These are phyloP conservation scores for Saccharomycopsis sp. DNA, from an alignment of 805 yeast genomes.

Conservation along the genomic window DNA sequence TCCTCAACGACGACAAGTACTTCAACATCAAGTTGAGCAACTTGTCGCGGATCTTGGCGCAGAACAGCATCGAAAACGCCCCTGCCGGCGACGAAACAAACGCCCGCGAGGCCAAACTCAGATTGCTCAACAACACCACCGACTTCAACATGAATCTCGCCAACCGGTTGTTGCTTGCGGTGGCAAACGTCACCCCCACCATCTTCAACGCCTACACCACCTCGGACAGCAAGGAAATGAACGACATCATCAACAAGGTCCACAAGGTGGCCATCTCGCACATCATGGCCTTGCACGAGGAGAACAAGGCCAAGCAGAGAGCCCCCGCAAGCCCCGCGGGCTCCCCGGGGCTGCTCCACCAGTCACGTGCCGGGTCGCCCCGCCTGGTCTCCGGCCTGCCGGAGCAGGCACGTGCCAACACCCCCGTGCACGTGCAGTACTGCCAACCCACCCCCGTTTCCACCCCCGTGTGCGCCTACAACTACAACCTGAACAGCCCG, in stretches of 20 bases:
- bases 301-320: constrained; percentile 9
- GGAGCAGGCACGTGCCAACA: neutral
- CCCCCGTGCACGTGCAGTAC: constrained; percentile 18
- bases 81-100: constrained; percentile 36
- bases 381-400: neutral
- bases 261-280: constrained; percentile 22
- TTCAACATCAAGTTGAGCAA: constrained; percentile 42
- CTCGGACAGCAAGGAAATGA: constrained; percentile 12
- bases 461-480: constrained; percentile 26
- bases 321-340: neutral
- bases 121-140: constrained; percentile 40
- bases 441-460: constrained; percentile 22
- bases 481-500: constrained; percentile 6
- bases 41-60: constrained; percentile 40
- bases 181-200: constrained; percentile 20
- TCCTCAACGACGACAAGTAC: constrained; percentile 41
- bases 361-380: neutral
- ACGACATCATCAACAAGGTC: constrained; percentile 17
- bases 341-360: constrained; percentile 4
- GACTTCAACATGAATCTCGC: constrained; percentile 45
- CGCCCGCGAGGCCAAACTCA: constrained; percentile 18
- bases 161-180: constrained; percentile 33
- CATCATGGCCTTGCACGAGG: constrained; percentile 21
- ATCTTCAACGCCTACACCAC: constrained; percentile 17
- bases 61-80: constrained; percentile 40